Base-by-base conservation (phyloP, 1,284 basidiomycete species). In the Cutaneotrichosporon daszewskae region DNA sequence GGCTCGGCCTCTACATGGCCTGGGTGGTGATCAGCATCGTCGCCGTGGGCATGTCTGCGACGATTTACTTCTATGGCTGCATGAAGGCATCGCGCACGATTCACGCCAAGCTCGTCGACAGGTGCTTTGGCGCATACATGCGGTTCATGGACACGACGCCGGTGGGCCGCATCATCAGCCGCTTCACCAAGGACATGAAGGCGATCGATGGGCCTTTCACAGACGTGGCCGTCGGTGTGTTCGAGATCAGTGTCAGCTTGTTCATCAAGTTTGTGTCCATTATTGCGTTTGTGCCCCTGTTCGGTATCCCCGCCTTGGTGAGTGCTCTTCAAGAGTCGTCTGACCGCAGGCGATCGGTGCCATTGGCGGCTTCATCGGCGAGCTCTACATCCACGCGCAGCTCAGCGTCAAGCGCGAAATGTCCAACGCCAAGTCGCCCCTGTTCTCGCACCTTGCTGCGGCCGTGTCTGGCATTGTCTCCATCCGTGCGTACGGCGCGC, bases 401-500 rank as follows among this genome's bases (percentile, higher is more conserved):
- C 72, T 87, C 20, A 79, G 81, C 12, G 82, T 86, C 35, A 87
- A 87, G 60, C 58, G 67, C 37, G 79, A 84, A 59, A 81, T 81
- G 80, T 79, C 77, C 29, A 84, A 83, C 63, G 77, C 80, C 8
- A 70, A 70, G 54, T 77, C 75, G 49, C 83, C 83, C 0, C 77
- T 86, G 7, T 74, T 84, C 45, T 80, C 79, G 34, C 81, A 83
- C 57, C 83, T 87, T 55, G 79, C 81, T 13, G 78, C 82, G 19
- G 78, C 82, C 0, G 76, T 85, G 28, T 66, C 76, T 13, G 85
- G 85, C 22, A 72, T 87, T 33, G 66, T 73, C 12, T 72, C 73
- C n/a, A 73, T 75, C 45, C 54, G 71, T 22, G 69, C 71, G 0
- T 72, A 65, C 40, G 69, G 66, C 3, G 68, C 66, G 4, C 64